Evolutionary conservation across 1,284 basidiomycete genomes (phyloP), one percentile per base, ranked within the genome.

Genomic region (Rhodofomes roseus): DNA sequence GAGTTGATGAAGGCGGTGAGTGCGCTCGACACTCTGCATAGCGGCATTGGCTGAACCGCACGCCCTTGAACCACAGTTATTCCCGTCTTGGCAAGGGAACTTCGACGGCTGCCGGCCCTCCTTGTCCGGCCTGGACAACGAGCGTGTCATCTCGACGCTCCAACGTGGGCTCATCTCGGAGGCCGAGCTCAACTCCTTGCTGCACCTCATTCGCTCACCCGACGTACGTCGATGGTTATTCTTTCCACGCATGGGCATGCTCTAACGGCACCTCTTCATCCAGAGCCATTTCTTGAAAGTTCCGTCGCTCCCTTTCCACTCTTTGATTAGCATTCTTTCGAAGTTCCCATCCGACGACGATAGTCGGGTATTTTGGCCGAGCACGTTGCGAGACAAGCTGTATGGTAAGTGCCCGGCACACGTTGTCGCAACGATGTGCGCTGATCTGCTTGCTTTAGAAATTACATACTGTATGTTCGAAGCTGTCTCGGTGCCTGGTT

Each of bases 221-320:
- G 88, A 91, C 68, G 90, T 90, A 68, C 67, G 85, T 56, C 41
- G 6, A 31, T 46, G 56, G 5, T 54, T 55, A 34, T 55, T 55
- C 54, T 34, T 39, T 57, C 57, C 18, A 58, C 52, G 22, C 18
- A 8, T 22, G 50, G 31, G 12, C 22, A 18, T 12, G 16, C 16
- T 34, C 31, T 52, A 8, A 52, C 29, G 50, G n/a, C 31, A 22
- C 52, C 20, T 40, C 56, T n/a, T 12, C 7, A 14, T 48, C 4
- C 64, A 92, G 89, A 86, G 89, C 31, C 90, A 90, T 70, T 93
- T 92, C 77, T 77, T 93, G 64, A 93, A 93, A 75, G 87, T 89
- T 31, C 86, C 90, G 7, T 87, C 82, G 1, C 78, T 93, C 50
- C 91, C 90, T 1, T 92, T 90, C 77, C 84, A 91, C 70, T 83